Conservation (phyloP, 2,329 filamentous ascomycete species). For the Fusarium palustre region DNA sequence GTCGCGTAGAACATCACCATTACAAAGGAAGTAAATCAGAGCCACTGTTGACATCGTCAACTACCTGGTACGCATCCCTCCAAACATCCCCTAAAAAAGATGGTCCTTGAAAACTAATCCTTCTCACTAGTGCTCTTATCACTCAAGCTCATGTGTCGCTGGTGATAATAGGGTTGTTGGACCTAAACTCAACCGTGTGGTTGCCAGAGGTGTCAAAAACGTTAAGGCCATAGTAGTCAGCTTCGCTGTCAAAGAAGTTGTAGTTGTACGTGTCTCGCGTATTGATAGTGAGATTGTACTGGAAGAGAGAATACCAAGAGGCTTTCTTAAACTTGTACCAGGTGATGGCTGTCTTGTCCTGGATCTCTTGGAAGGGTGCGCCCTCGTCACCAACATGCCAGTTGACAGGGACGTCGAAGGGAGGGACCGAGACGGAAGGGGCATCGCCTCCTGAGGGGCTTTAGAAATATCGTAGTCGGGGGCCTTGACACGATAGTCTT, state of each 20-base stretch:
- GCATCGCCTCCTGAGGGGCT: background rate
- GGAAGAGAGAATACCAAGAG: background rate
- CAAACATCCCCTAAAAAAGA: no score
- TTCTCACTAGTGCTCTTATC: background rate
- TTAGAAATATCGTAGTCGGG: background rate
- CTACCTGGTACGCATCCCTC: background rate
- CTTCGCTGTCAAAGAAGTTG: background rate
- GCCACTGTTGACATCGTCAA: no score
- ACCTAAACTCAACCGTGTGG: background rate
- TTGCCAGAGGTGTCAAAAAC: background rate
- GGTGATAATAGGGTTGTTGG: background rate
- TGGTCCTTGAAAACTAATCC: background rate
- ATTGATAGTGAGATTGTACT: background rate
- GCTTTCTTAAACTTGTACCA: background rate
- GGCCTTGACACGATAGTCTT: background rate
- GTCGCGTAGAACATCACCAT: background rate
- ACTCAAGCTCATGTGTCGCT: background rate
- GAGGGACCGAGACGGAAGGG: background rate
- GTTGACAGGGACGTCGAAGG: background rate
- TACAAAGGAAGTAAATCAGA: background rate
- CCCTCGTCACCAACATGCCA: background rate
- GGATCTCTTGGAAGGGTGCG: background rate
- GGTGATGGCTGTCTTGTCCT: background rate
- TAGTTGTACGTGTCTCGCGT: background rate
- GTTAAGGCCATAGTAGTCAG: background rate